phyloP scores from a whole-genome alignment of 2,329 filamentous ascomycete species.

The Paecilomyces variotii region DNA sequence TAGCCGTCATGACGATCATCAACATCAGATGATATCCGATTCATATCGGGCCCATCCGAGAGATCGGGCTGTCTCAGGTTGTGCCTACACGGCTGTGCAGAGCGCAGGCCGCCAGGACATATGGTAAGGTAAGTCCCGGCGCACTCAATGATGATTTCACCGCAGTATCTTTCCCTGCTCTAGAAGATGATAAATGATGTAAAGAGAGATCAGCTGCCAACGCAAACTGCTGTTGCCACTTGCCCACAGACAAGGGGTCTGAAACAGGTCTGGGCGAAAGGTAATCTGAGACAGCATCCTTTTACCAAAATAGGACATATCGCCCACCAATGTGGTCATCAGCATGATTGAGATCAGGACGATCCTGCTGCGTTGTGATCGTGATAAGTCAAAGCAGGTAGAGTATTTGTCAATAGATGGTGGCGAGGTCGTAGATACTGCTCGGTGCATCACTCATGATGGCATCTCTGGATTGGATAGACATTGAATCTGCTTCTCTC shows the following conservation, averaged over 20 bases:
- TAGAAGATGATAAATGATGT: not conserved
- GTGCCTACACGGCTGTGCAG: not conserved
- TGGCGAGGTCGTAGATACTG: not conserved
- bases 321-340: not conserved
- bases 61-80: not conserved
- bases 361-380: not conserved
- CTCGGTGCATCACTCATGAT: not conserved
- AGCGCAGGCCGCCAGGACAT: not conserved
- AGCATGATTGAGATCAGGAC: not conserved
- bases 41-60: not conserved
- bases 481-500: conserved; percentile 1
- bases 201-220: not conserved
- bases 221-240: not conserved
- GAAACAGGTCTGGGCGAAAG: not conserved
- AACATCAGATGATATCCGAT: not conserved
- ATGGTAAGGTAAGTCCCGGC: not conserved
- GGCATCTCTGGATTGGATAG: not conserved
- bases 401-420: not conserved
- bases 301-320: not conserved
- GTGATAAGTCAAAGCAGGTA: not conserved
- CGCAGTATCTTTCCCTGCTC: not conserved
- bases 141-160: not conserved
- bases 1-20: not conserved
- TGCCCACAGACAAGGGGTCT: not conserved
- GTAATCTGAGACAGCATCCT: not conserved